A percentile compares a stretch with the other conserved stretches of the same genome.
These are phyloP conservation scores for Aspergillus eucalypticola DNA, from an alignment of 2,329 filamentous ascomycete genomes.

Conservation along the genomic window DNA sequence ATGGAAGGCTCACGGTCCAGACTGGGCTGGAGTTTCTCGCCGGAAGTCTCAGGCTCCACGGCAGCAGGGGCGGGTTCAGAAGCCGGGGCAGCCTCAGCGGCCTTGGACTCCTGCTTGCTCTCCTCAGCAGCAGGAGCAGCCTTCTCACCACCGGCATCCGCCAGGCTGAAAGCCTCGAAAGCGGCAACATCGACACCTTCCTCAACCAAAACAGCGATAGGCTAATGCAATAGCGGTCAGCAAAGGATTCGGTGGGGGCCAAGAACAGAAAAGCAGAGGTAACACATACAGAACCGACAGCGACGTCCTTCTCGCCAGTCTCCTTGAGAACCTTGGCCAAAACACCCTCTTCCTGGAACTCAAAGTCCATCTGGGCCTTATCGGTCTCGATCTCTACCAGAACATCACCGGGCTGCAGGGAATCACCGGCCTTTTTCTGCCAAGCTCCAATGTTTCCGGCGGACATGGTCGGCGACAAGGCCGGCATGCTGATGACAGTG, in stretches of 20 bases:
- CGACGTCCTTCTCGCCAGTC: conserved; percentile 86
- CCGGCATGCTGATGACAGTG: conserved; percentile 95
- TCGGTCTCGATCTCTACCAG: conserved; percentile 98
- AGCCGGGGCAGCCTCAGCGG: conserved; percentile 57
- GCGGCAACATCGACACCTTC: conserved; percentile 83
- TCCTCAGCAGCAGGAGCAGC: conserved; percentile 61
- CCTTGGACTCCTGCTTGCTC: conserved; percentile 60
- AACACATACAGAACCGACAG: conserved; percentile 85
- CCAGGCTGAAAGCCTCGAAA: conserved; percentile 83
- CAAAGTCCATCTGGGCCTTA: conserved; percentile 99
- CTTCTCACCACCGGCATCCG: conserved; percentile 87
- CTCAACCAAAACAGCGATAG: conserved; percentile 92
- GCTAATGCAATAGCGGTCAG: conserved; percentile 56
- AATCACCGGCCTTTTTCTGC: conserved; percentile 96
- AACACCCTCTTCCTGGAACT: conserved; percentile 97
- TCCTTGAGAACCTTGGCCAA: conserved; percentile 93
- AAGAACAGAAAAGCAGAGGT: neutral
- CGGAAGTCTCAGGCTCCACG: conserved; percentile 71
- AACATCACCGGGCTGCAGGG: conserved; percentile 86
- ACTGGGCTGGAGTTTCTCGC: conserved; percentile 76
- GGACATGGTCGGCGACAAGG: conserved; percentile 96
- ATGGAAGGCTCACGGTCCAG: conserved; percentile 80
- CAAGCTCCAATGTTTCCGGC: conserved; percentile 93
- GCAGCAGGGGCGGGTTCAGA: conserved; percentile 51
- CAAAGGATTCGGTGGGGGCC: conserved; percentile 1